Percentiles rank a stretch among this genome's conserved stretches.
phyloP scores from a whole-genome alignment of 2,329 filamentous ascomycete species.

The Myriosclerotinia scirpicola region DNA sequence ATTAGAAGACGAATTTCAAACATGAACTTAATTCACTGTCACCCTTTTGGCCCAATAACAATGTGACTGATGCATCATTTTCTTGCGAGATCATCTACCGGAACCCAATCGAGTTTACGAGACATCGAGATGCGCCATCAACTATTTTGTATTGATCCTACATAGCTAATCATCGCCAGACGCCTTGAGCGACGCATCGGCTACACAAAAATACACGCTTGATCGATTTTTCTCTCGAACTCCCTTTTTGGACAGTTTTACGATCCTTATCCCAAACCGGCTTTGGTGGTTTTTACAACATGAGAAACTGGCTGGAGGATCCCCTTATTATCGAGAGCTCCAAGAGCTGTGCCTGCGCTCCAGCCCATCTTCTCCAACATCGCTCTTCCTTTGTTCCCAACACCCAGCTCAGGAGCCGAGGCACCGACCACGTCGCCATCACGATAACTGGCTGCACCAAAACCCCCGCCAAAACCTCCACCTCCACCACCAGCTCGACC shows the following conservation, averaged over 20 bases:
- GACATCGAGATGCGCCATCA: too few relatives aligned
- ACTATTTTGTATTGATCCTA: not conserved
- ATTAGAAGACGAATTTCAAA: constrained; percentile 38
- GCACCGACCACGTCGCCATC: constrained; percentile 89
- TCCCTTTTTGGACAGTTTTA: not conserved
- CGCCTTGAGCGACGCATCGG: not conserved
- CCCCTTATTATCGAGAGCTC: constrained; percentile 79
- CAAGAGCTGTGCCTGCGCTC: constrained; percentile 81
- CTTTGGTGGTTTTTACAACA: constrained; percentile 81
- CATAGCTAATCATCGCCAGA: not conserved
- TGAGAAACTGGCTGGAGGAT: constrained; percentile 84
- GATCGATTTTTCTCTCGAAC: not conserved
- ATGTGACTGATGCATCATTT: not conserved
- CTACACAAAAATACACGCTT: too few relatives aligned
- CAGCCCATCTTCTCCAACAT: constrained; percentile 99
- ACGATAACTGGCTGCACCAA: constrained; percentile 58
- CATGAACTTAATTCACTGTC: constrained; percentile 12
- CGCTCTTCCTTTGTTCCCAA: constrained; percentile 77
- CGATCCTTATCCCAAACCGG: constrained; percentile 63
- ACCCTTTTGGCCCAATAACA: not conserved
- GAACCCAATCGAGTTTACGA: too few relatives aligned
- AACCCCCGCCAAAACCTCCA: constrained; percentile 41
- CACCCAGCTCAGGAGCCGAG: constrained; percentile 78
- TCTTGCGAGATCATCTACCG: not conserved
- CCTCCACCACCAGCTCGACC: constrained; percentile 40